Evolutionary conservation across 2,329 filamentous ascomycete genomes (phyloP), one percentile per base, ranked within the genome.

Genomic region (Talaromyces atroroseus): DNA sequence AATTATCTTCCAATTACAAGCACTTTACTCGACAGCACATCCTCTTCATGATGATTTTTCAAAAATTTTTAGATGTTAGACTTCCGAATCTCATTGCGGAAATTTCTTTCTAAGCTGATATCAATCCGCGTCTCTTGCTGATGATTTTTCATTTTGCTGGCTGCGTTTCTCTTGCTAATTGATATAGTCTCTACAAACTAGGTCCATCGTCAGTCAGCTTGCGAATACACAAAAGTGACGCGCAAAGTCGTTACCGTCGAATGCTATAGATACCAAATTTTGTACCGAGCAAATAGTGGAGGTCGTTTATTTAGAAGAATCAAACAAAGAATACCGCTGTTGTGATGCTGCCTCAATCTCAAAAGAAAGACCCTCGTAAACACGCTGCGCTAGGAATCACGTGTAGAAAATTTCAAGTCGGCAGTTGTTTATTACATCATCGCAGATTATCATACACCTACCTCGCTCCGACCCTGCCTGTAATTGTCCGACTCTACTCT

Each of bases 81-180:
- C 74, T 77, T 72, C 74, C 70, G 71, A 76, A 68, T 64, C 63
- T 68, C 60, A 54, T 72, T 75, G 73, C 66, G 71, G 72, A 75
- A 74, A 66, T 61, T 64, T 65, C 66, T 12, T 18, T 44, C 16
- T 18, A 40, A 21, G 18, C 40, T 24, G 23, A 45, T 40, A 7
- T 56, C 34, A 49, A 49, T 49, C 26, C 20, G 3, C 46, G 24
- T 32, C 23, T 49, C 46, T 21, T 49, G n/a, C 5, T 21, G 5
- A 76, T 59, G 42, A 85, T 85, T 83, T 85, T 82, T 71, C 83
- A 82, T 64, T 82, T 86, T 62, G 74, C 84, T 57, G 2, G 40
- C 6, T 16, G 18, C 5, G n/a, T 44, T 44, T 6, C n/a, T 18
- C 8, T n/a, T 44, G 40, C 40, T 44, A 44, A 44, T 44, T 20